Percentiles rank a stretch among this genome's conserved stretches.
Evolutionary conservation across 805 yeast genomes (phyloP).

Genomic region (Danielia oregonensis): DNA sequence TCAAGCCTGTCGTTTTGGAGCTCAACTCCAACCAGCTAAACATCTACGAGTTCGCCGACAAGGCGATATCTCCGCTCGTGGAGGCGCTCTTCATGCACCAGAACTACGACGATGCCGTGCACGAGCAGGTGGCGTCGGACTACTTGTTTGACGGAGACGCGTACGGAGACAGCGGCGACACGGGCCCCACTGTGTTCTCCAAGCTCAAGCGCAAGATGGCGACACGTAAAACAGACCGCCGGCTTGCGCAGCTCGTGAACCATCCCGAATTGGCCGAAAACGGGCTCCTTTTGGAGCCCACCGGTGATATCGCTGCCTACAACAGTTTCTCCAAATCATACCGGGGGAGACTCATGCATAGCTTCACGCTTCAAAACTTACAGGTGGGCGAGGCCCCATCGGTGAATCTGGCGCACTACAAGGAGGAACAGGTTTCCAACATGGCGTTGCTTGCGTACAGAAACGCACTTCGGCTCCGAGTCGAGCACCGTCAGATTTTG

Average conservation of each 20-base stretch:
- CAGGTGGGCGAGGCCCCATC: slow-evolving; percentile 37
- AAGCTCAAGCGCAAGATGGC: slow-evolving; percentile 19
- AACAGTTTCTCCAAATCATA: slow-evolving; percentile 16
- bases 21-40: slow-evolving; percentile 38
- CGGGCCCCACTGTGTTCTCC: slow-evolving; percentile 8
- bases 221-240: slow-evolving; percentile 11
- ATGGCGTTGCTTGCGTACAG: slow-evolving; percentile 20
- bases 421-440: slow-evolving; percentile 16
- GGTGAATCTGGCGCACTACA: slow-evolving; percentile 22
- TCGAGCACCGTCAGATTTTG: slow-evolving; percentile 36
- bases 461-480: slow-evolving; percentile 33
- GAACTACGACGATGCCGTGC: slow-evolving; percentile 19
- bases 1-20: slow-evolving; percentile 38
- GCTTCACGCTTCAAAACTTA: slow-evolving; percentile 29
- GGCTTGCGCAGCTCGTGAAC: slow-evolving; percentile 5
- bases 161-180: slow-evolving; percentile 21
- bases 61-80: slow-evolving; percentile 19
- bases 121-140: slow-evolving; percentile 5
- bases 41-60: slow-evolving; percentile 26
- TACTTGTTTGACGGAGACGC: slow-evolving; percentile 29
- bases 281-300: slow-evolving; percentile 38
- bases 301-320: slow-evolving; percentile 14
- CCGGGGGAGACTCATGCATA: slow-evolving; percentile 22
- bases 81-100: slow-evolving; percentile 28
- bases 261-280: slow-evolving; percentile 22